Percentiles rank a stretch among this genome's conserved stretches.
Evolutionary conservation across 2,329 filamentous ascomycete species (phyloP).

Genomic region (Cercospora zeina): DNA sequence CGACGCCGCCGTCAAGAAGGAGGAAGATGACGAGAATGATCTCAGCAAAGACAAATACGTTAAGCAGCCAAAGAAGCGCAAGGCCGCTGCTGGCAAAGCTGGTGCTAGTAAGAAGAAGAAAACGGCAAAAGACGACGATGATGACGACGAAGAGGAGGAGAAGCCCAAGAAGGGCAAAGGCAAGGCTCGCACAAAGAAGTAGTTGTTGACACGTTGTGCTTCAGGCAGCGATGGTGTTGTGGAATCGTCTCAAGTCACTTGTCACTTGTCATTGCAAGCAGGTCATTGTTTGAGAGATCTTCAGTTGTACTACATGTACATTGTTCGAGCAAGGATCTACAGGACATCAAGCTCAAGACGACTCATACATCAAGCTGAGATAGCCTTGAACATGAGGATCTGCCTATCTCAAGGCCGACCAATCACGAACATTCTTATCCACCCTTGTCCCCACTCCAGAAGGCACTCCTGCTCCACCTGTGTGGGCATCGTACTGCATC

Average conservation of each 20-base stretch:
- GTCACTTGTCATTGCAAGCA: not conserved
- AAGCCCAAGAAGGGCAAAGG: conserved; percentile 49
- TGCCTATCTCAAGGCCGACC: conserved; percentile 1
- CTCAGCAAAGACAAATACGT: conserved; percentile 96
- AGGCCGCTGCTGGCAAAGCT: conserved; percentile 51
- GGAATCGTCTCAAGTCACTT: conserved; percentile 1
- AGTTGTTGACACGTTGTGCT: not conserved
- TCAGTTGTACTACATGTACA: conserved; percentile 4
- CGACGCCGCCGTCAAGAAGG: conserved; percentile 48
- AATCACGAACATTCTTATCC: not conserved
- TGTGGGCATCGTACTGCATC: not conserved
- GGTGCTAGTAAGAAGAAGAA: conserved; percentile 58
- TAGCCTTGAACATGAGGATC: not conserved
- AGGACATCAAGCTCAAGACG: not conserved
- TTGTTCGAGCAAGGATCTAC: not conserved
- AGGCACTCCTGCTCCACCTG: not conserved
- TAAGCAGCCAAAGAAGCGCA: conserved; percentile 80
- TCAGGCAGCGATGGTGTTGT: not conserved
- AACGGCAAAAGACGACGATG: conserved; percentile 66
- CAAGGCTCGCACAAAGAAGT: conserved; percentile 37
- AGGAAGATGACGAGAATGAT: conserved; percentile 67
- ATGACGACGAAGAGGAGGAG: conserved; percentile 41
- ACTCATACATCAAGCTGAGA: not conserved
- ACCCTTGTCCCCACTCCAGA: conserved; percentile 10
- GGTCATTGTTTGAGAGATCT: not conserved